Percentiles rank a stretch among this genome's conserved stretches.
Evolutionary conservation across 1,284 basidiomycete genomes (phyloP).

Genomic region (Meira miltonrushii): DNA sequence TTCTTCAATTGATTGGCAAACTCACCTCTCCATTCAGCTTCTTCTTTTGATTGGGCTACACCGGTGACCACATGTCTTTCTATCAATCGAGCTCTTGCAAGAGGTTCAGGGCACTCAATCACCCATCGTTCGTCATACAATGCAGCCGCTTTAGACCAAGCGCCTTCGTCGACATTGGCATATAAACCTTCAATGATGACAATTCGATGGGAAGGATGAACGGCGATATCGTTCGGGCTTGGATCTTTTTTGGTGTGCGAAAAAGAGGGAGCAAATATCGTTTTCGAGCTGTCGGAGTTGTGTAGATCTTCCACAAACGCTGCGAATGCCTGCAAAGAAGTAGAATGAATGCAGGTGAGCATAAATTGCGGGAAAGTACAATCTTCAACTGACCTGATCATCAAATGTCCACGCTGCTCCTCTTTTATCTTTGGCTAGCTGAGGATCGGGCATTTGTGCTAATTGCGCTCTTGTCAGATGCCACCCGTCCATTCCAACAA

Average conservation of each 20-base stretch:
- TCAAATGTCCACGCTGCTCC: conserved; percentile 51
- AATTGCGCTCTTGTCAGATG: conserved; percentile 60
- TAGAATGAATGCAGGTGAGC: neutral
- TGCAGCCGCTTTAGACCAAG: conserved; percentile 67
- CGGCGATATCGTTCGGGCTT: conserved; percentile 55
- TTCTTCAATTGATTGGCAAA: conserved; percentile 46
- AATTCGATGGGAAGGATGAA: conserved; percentile 65
- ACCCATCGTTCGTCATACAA: conserved; percentile 75
- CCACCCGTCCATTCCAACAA: conserved; percentile 79
- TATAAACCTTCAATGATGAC: conserved; percentile 81
- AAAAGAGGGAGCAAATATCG: conserved; percentile 59
- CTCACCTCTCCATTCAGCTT: conserved; percentile 67
- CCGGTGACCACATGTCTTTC: conserved; percentile 70
- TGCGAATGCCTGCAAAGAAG: neutral
- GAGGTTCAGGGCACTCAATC: conserved; percentile 62
- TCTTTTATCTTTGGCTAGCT: conserved; percentile 35
- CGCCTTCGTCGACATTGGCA: conserved; percentile 64
- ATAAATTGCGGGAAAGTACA: neutral
- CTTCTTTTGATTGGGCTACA: conserved; percentile 63
- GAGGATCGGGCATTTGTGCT: conserved; percentile 63
- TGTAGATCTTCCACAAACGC: conserved; percentile 38
- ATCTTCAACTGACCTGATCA: conserved; percentile 18
- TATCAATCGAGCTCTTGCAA: conserved; percentile 66
- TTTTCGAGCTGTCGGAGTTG: conserved; percentile 7
- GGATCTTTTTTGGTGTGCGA: conserved; percentile 64